Percentiles rank a stretch among this genome's conserved stretches.
These are phyloP conservation scores for Trichoderma endophyticum DNA, from an alignment of 2,329 filamentous ascomycete genomes.

Conservation along the genomic window DNA sequence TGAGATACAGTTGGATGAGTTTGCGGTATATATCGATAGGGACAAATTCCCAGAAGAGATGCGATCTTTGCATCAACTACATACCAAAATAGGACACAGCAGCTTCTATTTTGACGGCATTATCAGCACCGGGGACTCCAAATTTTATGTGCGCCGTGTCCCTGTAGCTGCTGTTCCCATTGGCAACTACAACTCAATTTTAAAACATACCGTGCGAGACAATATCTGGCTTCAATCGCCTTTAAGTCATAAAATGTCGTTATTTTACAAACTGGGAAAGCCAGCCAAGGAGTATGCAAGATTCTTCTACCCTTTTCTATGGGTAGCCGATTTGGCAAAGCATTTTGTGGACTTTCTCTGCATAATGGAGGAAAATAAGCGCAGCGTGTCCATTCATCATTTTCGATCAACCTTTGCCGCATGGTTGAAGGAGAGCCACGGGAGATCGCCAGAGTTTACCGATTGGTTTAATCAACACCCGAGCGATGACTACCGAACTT, in stretches of 20 bases:
- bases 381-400: slow-evolving; percentile 47
- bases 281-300: slow-evolving; percentile 60
- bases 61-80: slow-evolving; percentile 52
- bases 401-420: slow-evolving; percentile 56
- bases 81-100: slow-evolving; percentile 33
- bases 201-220: slow-evolving; percentile 45
- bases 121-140: slow-evolving; percentile 43
- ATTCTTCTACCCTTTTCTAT: slow-evolving; percentile 63
- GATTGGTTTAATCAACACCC: slow-evolving; percentile 53
- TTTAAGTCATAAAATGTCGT: slow-evolving; percentile 35
- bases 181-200: slow-evolving; percentile 57
- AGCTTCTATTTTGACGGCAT: slow-evolving; percentile 59
- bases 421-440: slow-evolving; percentile 54
- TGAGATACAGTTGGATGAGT: slow-evolving; percentile 55
- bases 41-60: slow-evolving; percentile 46
- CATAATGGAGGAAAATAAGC: slow-evolving; percentile 28
- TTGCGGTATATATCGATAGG: slow-evolving; percentile 52
- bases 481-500: slow-evolving; percentile 59
- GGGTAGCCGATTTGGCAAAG: slow-evolving; percentile 69
- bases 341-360: slow-evolving; percentile 67
- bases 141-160: slow-evolving; percentile 53
- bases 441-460: slow-evolving; percentile 39
- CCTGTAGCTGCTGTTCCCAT: slow-evolving; percentile 60
- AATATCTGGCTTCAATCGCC: slow-evolving; percentile 64
- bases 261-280: slow-evolving; percentile 62